A percentile compares a stretch with the other conserved stretches of the same genome.
These are phyloP conservation scores for Zymoseptoria crescenta DNA, from an alignment of 2,329 filamentous ascomycete species.

Conservation along the genomic window DNA sequence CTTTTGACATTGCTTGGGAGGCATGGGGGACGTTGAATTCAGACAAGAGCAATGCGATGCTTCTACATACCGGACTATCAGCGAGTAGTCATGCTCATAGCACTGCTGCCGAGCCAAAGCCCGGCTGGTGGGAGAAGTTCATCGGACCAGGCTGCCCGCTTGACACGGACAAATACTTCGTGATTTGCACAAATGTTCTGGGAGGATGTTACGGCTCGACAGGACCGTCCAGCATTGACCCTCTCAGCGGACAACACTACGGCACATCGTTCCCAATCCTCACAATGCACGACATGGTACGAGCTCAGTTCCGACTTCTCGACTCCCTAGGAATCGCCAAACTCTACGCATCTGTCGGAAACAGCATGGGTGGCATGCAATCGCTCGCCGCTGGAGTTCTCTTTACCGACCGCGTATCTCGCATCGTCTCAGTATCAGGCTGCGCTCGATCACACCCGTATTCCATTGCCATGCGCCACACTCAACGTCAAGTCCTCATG, in stretches of 20 bases:
- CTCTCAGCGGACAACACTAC: conserved; percentile 78
- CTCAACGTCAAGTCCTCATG: conserved; percentile 95
- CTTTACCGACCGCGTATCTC: conserved; percentile 72
- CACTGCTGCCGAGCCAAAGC: conserved; percentile 74
- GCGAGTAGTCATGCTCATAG: conserved; percentile 97
- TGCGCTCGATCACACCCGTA: conserved; percentile 94
- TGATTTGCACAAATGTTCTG: conserved; percentile 95
- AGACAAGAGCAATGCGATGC: conserved; percentile 77
- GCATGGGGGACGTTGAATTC: conserved; percentile 78
- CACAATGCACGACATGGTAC: conserved; percentile 95
- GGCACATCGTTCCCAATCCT: conserved; percentile 92
- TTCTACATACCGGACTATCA: conserved; percentile 87
- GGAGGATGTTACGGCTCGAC: conserved; percentile 95
- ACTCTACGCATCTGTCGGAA: conserved; percentile 86
- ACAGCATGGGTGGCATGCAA: conserved; percentile 98
- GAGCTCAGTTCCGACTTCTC: conserved; percentile 84
- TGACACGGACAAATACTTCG: conserved; percentile 83
- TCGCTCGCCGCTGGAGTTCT: conserved; percentile 78
- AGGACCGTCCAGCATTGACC: conserved; percentile 80
- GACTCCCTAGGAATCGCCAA: conserved; percentile 68
- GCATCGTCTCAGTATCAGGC: conserved; percentile 82
- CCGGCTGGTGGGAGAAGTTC: conserved; percentile 98
- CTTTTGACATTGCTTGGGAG: conserved; percentile 88
- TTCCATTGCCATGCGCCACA: conserved; percentile 97
- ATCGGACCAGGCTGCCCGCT: conserved; percentile 80